Base-by-base conservation (phyloP, 2,329 filamentous ascomycete genomes). In the Sclerotinia sclerotiorum region DNA sequence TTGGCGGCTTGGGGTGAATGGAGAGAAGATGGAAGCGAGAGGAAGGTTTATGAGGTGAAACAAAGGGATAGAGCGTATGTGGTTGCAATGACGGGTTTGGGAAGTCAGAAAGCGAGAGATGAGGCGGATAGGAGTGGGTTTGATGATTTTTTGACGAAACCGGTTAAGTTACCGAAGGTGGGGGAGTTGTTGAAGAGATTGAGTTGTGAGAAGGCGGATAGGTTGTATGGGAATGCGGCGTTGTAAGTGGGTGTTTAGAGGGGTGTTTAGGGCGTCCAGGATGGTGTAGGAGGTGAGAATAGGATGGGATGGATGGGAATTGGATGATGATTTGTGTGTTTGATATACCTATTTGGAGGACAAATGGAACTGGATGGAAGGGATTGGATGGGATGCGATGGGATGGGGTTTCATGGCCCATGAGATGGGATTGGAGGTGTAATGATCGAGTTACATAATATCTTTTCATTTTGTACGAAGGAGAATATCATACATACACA, bases 121-220 rank as follows among this genome's bases (percentile, higher is more conserved):
- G 81, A 85, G 70, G 83, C 83, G 0, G 79, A 83, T 54, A 80
- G 80, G 0, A 83, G 82, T 64, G 85, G 85, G 0, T 79, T 86
- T n/a, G 83, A 87, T 67, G 71, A 85, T 35, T 86, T 85, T 60
- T 70, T 87, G 13, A 84, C 84, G 4, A 85, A 85, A 73, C 84
- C 84, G 0, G 81, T 85, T 27, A 69, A 70, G 21, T 73, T 76
- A 46, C 65, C 46, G 4, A 72, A 68, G 56, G 70, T 75, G 52
- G 72, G 73, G 27, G 65, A 68, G 21, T 65, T 75, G 39, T 60
- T 75, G 29, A 65, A 65, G 62, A 69, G 51, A 24, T 39, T 74
- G 44, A 71, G 70, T 32, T 52, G 55, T 39, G 69, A 71, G 49
- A 72, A 71, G 46, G 56, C 65, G n/a, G 48, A 24, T 7, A 48